Base-by-base conservation (phyloP, 2,329 filamentous ascomycete genomes). In the Penicillium sp. region DNA sequence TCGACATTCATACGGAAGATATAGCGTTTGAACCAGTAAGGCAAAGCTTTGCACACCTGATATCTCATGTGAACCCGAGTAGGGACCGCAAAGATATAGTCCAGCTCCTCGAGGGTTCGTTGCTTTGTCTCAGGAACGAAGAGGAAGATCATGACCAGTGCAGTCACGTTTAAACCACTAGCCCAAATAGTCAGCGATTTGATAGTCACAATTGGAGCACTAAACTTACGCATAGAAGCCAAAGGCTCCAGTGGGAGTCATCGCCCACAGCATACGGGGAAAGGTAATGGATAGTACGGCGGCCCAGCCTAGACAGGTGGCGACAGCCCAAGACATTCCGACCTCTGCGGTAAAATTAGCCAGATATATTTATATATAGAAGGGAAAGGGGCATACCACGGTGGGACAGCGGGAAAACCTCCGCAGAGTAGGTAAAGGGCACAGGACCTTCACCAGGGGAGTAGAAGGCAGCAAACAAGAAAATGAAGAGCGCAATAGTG, bases 381-480 rank as follows among this genome's bases (percentile, higher is more conserved):
- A 58, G 52, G 24, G 48, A 15, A 12, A 7, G 29, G 29, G 6
- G 61, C 67, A 52, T 68, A 72, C 70, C 80, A 41, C 80, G 75
- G 60, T 83, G 80, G 1, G 79, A 82, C 5, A 83, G 67, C 1
- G 80, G 80, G 56, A 83, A 83, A 0, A 79, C 76, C 55, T 83
- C 80, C 0, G 80, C 79, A 37, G 78, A 79, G 64, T 83, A 83
- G n/a, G 79, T 74, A 57, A 72, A 76, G 3, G 78, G 75, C 1
- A 80, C 76, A 2, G 75, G 75, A 0, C 84, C 86, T 70, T 89
- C 86, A 2, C 80, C 84, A 0, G 83, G 82, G 0, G 82, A 84
- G 71, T 86, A 86, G 63, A 85, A 85, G 6, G 82, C 82, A 1
- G 80, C 82, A 56, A 88, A 89, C 12, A 88, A 65, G 70, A 84